Conservation (phyloP, 176 grass and related monocot species). For the Carex myosuroides region DNA sequence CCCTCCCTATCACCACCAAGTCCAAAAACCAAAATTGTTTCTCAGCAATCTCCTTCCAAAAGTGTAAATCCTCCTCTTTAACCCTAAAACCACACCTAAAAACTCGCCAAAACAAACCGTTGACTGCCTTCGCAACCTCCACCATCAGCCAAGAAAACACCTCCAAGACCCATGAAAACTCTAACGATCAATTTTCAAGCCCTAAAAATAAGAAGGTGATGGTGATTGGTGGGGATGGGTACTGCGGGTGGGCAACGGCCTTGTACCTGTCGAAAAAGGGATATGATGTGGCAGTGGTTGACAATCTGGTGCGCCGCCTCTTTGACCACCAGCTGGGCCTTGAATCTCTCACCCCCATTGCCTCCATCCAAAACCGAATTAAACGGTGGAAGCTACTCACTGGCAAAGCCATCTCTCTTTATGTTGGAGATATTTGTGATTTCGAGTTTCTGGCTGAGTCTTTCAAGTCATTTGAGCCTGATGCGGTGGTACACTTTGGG, state of each 20-base stretch:
- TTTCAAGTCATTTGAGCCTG: constrained; percentile 90
- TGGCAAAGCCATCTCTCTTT: constrained; percentile 71
- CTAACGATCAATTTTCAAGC: constrained; percentile 27
- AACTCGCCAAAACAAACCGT: constrained; percentile 24
- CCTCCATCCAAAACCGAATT: constrained; percentile 79
- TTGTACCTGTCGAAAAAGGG: constrained; percentile 96
- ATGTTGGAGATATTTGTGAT: constrained; percentile 85
- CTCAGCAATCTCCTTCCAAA: constrained; percentile 33
- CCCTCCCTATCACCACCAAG: constrained; percentile 26
- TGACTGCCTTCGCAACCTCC: constrained; percentile 34
- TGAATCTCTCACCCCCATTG: constrained; percentile 81
- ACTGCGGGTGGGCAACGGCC: constrained; percentile 91
- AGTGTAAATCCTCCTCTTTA: constrained; percentile 23
- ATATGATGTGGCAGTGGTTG: constrained; percentile 86
- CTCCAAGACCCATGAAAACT: constrained; percentile 43
- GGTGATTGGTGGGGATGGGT: constrained; percentile 98
- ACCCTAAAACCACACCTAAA: constrained; percentile 17
- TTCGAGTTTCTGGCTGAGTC: constrained; percentile 93
- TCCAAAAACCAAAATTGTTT: constrained; percentile 11
- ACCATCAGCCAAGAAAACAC: constrained; percentile 38
- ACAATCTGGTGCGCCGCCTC: constrained; percentile 74
- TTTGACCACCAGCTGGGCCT: constrained; percentile 94
- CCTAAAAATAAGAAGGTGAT: constrained; percentile 75
- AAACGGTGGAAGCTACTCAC: constrained; percentile 74
- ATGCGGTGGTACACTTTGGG: constrained; percentile 83